Evolutionary conservation across 2,329 filamentous ascomycete genomes (phyloP), one percentile per base, ranked within the genome.

Genomic region (Pestalotiopsis sp.): DNA sequence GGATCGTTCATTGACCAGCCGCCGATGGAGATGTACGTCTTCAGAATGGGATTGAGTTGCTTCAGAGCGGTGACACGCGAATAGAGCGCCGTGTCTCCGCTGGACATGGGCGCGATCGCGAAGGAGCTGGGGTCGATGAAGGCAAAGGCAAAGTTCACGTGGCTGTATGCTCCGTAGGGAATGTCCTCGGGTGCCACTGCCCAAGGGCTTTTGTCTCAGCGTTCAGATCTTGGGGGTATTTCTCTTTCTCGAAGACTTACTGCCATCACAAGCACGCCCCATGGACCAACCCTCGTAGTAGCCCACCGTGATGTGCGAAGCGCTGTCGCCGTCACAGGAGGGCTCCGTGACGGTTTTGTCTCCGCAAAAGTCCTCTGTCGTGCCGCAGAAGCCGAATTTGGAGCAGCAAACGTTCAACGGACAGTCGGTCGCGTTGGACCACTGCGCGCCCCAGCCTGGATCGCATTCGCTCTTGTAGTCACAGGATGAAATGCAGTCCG

Each of bases 141-240:
- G 2, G 75, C 74, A 71, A 82, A 83, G 1, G 77, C 74, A 64
- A 77, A 78, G 68, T 75, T 77, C 49, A 82, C 66, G 63, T 81
- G 78, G 1, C 79, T 80, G 60, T 75, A 76, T 1, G 59, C 64
- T 13, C 71, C 73, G 5, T 71, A 7, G 12, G 72, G 74, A 27
- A 80, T 75, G 23, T 77, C 61, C 31, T 75, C 69, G 4, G 76
- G 77, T 13, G 45, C 52, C 67, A 75, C 70, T n/a, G 62, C 64
- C 25, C 39, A 45, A 45, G 39, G 39, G 27, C 27, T 7, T 6
- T 31, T 31, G 27, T 31, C 27, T 31, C 39, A 45, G 39, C 39
- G 39, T 45, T 45, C 12, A 45, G 39, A 13, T 45, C 39, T 45
- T 3, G 39, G 39, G 39, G 39, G 13, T 45, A 45, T 45, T 45